Evolutionary conservation across 768 basidiomycete genomes (phyloP), one percentile per base, ranked within the genome.

Genomic region (Lactarius trivialis): DNA sequence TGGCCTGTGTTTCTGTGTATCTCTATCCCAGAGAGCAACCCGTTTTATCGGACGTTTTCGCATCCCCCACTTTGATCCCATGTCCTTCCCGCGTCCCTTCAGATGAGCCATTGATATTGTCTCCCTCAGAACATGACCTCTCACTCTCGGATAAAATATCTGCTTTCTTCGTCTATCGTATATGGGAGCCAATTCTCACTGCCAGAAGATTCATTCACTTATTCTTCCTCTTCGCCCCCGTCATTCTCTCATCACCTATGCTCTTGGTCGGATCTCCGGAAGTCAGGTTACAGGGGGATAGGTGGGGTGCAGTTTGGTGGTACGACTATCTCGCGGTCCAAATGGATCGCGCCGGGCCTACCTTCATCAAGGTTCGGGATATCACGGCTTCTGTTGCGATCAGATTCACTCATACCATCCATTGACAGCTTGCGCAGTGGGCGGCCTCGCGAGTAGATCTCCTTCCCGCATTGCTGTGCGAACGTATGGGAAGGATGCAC

Each of bases 251-350:
- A 2, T 81, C 85, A 55, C 95, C 96, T 0, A 90, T 98, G 85
- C 77, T 98, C 21, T 77, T 95, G 28, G 75, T 87, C 9, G 89
- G 85, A 21, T 77, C 73, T 36, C 81, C 80, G 21, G 79, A 83
- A 58, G 76, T 76, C 49, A 74, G 75, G 53, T 76, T 84, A 50
- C 81, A 80, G 14, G 88, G 89, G 17, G 93, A 95, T 65, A 81
- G 84, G 68, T 93, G 92, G 92, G 93, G 93, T 39, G 93, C 93
- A 1, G 81, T 94, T 3, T 97, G 93, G 96, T 99, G 97, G 97
- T 98, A 98, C 71, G 82, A 80, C n/a, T 81, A 92, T 56, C 77
- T 99, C 17, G 92, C 93, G 7, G 76, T 74, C 49, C 88, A 86
- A 72, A 98, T 99, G 97, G 87, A 95, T 74, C 78, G 85, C 6